Base-by-base conservation (phyloP, 1,284 basidiomycete species). In the Leccinum solheimii region DNA sequence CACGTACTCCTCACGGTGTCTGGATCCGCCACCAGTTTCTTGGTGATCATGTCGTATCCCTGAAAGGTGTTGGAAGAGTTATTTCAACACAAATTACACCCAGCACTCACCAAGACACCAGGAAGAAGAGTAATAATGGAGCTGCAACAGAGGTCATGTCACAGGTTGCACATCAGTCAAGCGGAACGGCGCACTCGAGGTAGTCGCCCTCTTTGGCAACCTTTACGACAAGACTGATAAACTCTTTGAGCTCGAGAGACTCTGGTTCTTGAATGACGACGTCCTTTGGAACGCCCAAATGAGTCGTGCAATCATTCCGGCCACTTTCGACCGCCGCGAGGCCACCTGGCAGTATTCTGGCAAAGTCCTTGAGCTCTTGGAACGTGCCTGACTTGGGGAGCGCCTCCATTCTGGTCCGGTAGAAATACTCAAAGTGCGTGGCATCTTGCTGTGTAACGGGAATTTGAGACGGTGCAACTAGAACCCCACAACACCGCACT, bases 1-100 rank as follows among this genome's bases (percentile, higher is more conserved):
- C 4, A 48, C 63, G 1, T 62, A 65, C 62, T 61, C 58, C 63
- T 56, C 16, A 65, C 1, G 19, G 63, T 64, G 0, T 36, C 11
- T 6, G 58, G 50, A 5, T 56, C 38, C 14, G 13, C 21, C n/a
- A 61, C 9, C 51, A 65, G 8, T 16, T 8, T 19, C 27, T n/a
- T 57, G 27, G 63, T 51, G 9, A 64, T 65, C 5, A 1, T 51
- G 13, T 65, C 10, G 21, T 64, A 65, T 55, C 52, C 63, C 63
- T 64, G 36, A 11, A 45, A 50, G 14, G 43, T 13, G 13, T 62
- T 5, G 3, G 3, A 48, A 13, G 1, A 23, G 16, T 16, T 32
- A 3, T 3, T 3, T 51, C 10, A 19, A 34, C 3, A 34, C 23
- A 38, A 8, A 38, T 9, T 10, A 10, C 19, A 10, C 16, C 38